Evolutionary conservation across 2,329 filamentous ascomycete species (phyloP).

Genomic region (Paramyrothecium roridum): DNA sequence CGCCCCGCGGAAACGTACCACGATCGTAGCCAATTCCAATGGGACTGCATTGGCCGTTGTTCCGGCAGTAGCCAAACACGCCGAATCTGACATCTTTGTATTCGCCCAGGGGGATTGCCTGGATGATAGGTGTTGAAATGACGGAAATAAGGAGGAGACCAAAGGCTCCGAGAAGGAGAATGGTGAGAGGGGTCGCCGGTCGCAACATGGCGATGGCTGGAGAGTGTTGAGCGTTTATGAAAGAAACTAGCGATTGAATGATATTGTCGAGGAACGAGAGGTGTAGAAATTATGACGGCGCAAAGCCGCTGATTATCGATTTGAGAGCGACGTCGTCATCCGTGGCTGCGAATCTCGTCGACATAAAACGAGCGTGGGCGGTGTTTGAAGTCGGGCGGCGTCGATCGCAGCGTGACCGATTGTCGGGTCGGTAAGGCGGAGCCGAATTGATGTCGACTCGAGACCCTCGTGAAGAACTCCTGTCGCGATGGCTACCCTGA

Average conservation of each 20-base stretch:
- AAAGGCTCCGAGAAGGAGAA: slow-evolving; percentile 84
- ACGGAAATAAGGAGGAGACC: slow-evolving; percentile 80
- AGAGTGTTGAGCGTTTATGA: no score
- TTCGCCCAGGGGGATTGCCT: slow-evolving; percentile 76
- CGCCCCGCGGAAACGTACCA: slow-evolving; percentile 50
- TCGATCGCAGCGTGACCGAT: neutral
- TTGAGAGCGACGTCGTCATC: neutral
- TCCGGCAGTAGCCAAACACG: slow-evolving; percentile 85
- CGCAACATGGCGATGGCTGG: slow-evolving; percentile 66
- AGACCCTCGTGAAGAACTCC: neutral
- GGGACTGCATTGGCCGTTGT: slow-evolving; percentile 58
- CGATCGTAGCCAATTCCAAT: slow-evolving; percentile 84
- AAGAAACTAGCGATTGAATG: no score
- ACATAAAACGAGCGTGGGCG: neutral
- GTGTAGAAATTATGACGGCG: neutral
- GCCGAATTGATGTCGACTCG: neutral
- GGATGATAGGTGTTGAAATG: slow-evolving; percentile 87
- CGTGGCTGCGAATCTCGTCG: neutral
- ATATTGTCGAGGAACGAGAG: neutral
- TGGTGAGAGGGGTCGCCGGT: slow-evolving; percentile 85
- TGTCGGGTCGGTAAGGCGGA: neutral
- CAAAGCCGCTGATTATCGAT: neutral
- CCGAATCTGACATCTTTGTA: slow-evolving; percentile 79
- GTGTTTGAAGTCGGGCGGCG: neutral
- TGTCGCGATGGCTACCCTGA: neutral